Evolutionary conservation across 2,329 filamentous ascomycete species (phyloP).

Genomic region (Neocatenulostroma microsporum): DNA sequence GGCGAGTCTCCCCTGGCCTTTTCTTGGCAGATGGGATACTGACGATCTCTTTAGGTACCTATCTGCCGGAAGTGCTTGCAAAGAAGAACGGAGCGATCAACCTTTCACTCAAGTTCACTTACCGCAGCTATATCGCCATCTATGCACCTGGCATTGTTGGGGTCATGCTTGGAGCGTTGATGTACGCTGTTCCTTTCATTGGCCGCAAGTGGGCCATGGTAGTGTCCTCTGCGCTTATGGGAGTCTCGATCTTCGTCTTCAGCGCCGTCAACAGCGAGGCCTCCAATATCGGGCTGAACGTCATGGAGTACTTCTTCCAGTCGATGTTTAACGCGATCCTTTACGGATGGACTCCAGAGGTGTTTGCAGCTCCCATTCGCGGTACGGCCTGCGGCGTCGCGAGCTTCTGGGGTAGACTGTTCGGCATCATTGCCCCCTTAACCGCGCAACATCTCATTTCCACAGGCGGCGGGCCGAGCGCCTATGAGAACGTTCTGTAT

Average conservation of each 20-base stretch:
- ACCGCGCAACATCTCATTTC: constrained; percentile 42
- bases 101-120: constrained; percentile 41
- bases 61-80: constrained; percentile 45
- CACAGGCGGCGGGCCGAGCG: constrained; percentile 12
- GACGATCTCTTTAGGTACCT: constrained; percentile 31
- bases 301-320: constrained; percentile 49
- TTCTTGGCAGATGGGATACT: background rate
- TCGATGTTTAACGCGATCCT: constrained; percentile 43
- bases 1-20: constrained; percentile 21
- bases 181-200: constrained; percentile 40
- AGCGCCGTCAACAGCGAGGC: constrained; percentile 38
- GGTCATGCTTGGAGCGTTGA: constrained; percentile 43
- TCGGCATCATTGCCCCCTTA: constrained; percentile 51
- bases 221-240: constrained; percentile 38
- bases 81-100: constrained; percentile 42
- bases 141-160: constrained; percentile 47
- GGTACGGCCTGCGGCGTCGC: constrained; percentile 50
- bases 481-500: constrained; percentile 47
- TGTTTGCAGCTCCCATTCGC: constrained; percentile 44
- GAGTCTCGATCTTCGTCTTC: constrained; percentile 39
- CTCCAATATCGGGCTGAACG: constrained; percentile 43
- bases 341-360: constrained; percentile 47
- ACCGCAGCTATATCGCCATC: constrained; percentile 48
- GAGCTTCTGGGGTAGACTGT: constrained; percentile 52
- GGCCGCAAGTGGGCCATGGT: constrained; percentile 41